Conservation (phyloP, 2,329 filamentous ascomycete species). For the Neonectria coccinea region DNA sequence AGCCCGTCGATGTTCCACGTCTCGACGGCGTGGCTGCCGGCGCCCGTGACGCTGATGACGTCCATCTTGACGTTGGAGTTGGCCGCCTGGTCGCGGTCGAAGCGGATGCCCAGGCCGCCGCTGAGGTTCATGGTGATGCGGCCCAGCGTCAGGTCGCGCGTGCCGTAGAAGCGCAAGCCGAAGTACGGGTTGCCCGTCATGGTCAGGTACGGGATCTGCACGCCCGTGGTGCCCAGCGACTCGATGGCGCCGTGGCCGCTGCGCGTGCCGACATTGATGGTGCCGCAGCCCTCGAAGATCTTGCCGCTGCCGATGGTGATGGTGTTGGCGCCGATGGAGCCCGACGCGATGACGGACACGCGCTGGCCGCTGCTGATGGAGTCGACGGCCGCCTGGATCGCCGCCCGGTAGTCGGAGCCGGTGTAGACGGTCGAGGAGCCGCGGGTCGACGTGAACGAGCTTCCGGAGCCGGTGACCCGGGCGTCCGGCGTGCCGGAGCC, state of each 20-base stretch:
- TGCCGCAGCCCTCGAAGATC: constrained; percentile 70
- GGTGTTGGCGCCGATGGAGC: constrained; percentile 65
- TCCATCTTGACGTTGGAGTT: constrained; percentile 67
- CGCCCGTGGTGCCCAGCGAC: constrained; percentile 59
- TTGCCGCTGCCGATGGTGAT: constrained; percentile 64
- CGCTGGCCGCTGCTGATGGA: constrained; percentile 64
- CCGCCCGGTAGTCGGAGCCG: constrained; percentile 64
- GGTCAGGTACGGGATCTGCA: constrained; percentile 66
- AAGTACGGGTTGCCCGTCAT: constrained; percentile 71
- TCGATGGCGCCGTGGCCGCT: constrained; percentile 66
- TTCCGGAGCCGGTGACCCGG: constrained; percentile 60
- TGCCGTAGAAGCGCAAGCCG: constrained; percentile 66
- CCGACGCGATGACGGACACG: constrained; percentile 65
- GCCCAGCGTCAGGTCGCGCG: constrained; percentile 60
- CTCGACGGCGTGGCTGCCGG: constrained; percentile 68
- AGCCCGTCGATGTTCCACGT: constrained; percentile 70
- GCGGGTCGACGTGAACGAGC: constrained; percentile 56
- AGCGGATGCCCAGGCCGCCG: constrained; percentile 67
- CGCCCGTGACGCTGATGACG: constrained; percentile 62
- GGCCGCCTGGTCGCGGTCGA: constrained; percentile 65
- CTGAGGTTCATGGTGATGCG: constrained; percentile 66
- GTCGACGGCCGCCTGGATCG: constrained; percentile 66
- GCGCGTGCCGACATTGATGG: constrained; percentile 59
- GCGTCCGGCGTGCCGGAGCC: constrained; percentile 61
- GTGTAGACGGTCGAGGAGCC: constrained; percentile 62